phyloP scores from a whole-genome alignment of 1,139 yeast genomes.

The Nakaseomyces kungkrabaensis region DNA sequence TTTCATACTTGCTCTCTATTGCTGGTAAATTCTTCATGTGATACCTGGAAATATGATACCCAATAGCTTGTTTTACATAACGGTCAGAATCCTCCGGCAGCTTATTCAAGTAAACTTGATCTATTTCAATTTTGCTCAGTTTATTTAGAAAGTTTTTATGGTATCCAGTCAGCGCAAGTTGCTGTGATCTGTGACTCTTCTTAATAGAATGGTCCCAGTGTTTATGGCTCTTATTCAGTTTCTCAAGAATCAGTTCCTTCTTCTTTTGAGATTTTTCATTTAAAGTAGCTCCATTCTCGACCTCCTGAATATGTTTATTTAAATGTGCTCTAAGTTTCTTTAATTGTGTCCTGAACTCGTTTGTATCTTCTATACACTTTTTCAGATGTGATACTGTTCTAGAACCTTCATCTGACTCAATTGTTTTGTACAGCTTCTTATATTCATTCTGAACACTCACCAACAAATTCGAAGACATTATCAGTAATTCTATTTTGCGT shows the following conservation, averaged over 20 bases:
- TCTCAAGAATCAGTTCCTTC: slow-evolving; percentile 22
- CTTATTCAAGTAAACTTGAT: slow-evolving; percentile 33
- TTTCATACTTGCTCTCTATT: slow-evolving; percentile 10
- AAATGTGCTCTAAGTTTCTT: slow-evolving; percentile 27
- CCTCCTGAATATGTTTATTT: slow-evolving; percentile 23
- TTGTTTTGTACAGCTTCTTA: background rate
- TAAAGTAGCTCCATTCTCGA: slow-evolving; percentile 7
- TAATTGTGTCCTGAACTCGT: slow-evolving; percentile 24
- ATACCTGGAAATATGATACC: slow-evolving; percentile 25
- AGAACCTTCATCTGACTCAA: background rate
- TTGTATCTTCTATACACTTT: slow-evolving; percentile 17
- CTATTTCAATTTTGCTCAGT: slow-evolving; percentile 30
- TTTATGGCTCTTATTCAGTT: slow-evolving; percentile 20
- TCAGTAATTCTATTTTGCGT: background rate
- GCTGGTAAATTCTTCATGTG: slow-evolving; percentile 16
- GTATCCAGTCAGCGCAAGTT: slow-evolving; percentile 25
- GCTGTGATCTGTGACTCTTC: slow-evolving; percentile 24
- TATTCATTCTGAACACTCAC: background rate
- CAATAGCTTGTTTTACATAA: slow-evolving; percentile 21
- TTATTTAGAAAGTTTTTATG: slow-evolving; percentile 29
- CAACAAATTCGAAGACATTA: background rate
- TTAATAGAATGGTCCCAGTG: slow-evolving; percentile 27
- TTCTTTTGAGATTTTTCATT: slow-evolving; percentile 15
- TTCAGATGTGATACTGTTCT: background rate
- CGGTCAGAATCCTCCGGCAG: slow-evolving; percentile 20